Evolutionary conservation across 108 stramenopile genomes (phyloP), one percentile per base, ranked within the genome.

Genomic region (Chaetoceros tenuissimus): DNA sequence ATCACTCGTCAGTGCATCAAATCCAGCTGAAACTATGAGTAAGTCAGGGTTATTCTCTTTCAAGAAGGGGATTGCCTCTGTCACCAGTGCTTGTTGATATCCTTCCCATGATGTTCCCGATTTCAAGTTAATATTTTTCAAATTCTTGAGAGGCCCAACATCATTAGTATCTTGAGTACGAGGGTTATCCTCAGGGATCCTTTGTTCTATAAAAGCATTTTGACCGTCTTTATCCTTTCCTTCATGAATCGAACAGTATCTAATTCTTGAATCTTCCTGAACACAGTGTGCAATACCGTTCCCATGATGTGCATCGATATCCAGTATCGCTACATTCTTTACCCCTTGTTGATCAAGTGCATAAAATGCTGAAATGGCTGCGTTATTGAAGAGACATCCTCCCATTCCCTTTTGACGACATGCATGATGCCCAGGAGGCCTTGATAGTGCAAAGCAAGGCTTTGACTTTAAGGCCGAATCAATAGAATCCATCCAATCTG

Each of bases 371-470:
- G 80, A 82, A 22, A 94, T 53, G 10, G 86, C 93, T 13, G 87
- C 87, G 60, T 93, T 92, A 62, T 95, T 95, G 28, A 95, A 65
- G 2, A 95, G 47, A 59, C 94, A 95, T 57, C 87, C 91, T 18
- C 94, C 94, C 24, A 77, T 74, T 0, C 81, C 87, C 7, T 56
- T 21, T 20, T 62, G 54, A 0, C 57, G 63, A 44, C 78, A 80
- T 0, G 94, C 94, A 50, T 95, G 94, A 72, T 95, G 94, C 10
- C 94, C 92, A 7, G 92, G 94, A 19, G 94, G 94, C 1, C 94
- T 72, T 25, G 87, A 80, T 3, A 89, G 50, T 1, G 84, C 86
- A 45, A 82, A 75, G 8, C 5, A 40, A 5, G 34, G 34, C n/a
- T 49, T 49, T 18, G 7, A n/a, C 22, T 18, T n/a, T 7, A 49